These are phyloP conservation scores for Aspergillus aculeatinus DNA, from an alignment of 2,329 filamentous ascomycete genomes.

Conservation along the genomic window DNA sequence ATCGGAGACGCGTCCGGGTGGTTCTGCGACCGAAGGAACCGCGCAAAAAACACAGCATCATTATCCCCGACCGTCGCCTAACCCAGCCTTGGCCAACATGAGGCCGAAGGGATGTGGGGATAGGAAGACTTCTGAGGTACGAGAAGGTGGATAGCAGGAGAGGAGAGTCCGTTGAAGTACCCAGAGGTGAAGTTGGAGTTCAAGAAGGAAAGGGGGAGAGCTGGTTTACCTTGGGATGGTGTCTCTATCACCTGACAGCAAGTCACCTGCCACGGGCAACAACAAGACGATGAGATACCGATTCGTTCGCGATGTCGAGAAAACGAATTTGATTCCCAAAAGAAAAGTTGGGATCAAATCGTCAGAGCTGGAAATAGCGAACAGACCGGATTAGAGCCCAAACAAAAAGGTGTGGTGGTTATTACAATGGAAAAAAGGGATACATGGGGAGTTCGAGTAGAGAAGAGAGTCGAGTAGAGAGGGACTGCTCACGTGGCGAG, in stretches of 20 bases:
- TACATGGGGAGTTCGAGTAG: conserved; percentile 27
- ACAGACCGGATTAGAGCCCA: conserved; percentile 18
- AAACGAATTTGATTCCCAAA: conserved; percentile 19
- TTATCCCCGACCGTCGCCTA: conserved; percentile 12
- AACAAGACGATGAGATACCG: conserved; percentile 34
- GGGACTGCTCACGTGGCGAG: conserved; percentile 44
- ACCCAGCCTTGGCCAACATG: conserved; percentile 15
- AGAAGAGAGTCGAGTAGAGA: conserved; percentile 36
- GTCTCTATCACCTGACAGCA: conserved; percentile 46
- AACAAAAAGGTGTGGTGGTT: conserved; percentile 22
- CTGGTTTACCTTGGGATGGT: conserved; percentile 39
- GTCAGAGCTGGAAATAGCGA: conserved; percentile 11
- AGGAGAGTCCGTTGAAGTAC: not conserved
- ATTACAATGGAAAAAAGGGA: conserved; percentile 30
- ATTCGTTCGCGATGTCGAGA: conserved; percentile 23
- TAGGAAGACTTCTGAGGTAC: conserved; percentile 12
- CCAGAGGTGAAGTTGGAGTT: conserved; percentile 18
- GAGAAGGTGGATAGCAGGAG: not conserved
- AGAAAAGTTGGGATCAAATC: conserved; percentile 16
- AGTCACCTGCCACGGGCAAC: conserved; percentile 45
- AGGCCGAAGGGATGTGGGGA: not conserved
- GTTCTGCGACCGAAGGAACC: conserved; percentile 27
- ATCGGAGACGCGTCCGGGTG: conserved; percentile 31
- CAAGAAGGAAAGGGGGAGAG: conserved; percentile 20
- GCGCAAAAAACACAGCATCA: conserved; percentile 20